phyloP scores from a whole-genome alignment of 805 yeast genomes.

The Cyberlindnera subsufficiens region DNA sequence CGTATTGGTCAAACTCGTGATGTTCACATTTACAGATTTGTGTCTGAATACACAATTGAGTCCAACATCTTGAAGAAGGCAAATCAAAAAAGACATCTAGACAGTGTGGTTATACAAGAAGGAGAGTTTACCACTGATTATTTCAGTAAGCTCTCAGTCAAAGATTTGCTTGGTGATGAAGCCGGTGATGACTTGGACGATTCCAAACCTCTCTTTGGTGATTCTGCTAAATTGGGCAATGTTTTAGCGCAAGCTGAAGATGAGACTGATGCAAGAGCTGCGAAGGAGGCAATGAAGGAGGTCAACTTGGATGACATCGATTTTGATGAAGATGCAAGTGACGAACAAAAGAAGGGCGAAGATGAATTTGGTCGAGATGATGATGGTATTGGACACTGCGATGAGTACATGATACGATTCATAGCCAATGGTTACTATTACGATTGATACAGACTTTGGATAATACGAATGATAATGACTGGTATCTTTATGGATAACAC shows the following conservation, averaged over 20 bases:
- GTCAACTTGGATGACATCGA: conserved; percentile 81
- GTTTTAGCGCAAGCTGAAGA: conserved; percentile 92
- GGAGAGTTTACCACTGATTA: conserved; percentile 98
- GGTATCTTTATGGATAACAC: no score
- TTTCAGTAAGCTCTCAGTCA: conserved; percentile 79
- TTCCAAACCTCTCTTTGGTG: conserved; percentile 29
- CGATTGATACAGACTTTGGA: conserved; percentile 22
- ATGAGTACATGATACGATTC: conserved; percentile 91
- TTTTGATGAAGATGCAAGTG: conserved; percentile 36
- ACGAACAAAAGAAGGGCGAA: conserved; percentile 45
- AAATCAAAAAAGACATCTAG: conserved; percentile 88
- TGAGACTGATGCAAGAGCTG: conserved; percentile 86
- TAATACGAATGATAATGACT: no score
- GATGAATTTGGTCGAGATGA: conserved; percentile 26
- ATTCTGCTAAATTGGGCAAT: conserved; percentile 40
- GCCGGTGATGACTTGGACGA: conserved; percentile 23
- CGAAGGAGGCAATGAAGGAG: conserved; percentile 82
- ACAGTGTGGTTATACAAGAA: conserved; percentile 92
- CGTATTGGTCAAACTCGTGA: conserved; percentile 98
- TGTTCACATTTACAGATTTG: conserved; percentile 94
- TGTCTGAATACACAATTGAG: conserved; percentile 93
- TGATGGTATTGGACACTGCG: conserved; percentile 71
- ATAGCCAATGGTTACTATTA: conserved; percentile 78
- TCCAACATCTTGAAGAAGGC: conserved; percentile 91
- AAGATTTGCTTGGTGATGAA: conserved; percentile 64